phyloP scores from a whole-genome alignment of 352 stramenopile genomes.

The Phytophthora colocasiae region DNA sequence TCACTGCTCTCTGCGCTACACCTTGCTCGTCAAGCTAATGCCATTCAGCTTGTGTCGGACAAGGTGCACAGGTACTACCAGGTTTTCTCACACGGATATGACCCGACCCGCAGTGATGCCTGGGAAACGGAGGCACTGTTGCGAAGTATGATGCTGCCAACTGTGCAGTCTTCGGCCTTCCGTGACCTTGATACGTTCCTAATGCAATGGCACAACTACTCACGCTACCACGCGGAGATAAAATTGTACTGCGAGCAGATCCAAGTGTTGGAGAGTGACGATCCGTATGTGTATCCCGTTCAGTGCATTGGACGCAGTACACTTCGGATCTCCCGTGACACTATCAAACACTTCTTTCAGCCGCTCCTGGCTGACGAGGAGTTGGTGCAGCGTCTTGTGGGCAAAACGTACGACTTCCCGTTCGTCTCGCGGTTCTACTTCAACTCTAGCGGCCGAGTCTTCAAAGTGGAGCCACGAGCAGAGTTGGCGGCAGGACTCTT shows the following conservation, averaged over 20 bases:
- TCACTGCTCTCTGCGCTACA: conserved; percentile 52
- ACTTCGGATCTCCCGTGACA: conserved; percentile 69
- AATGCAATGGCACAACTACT: conserved; percentile 68
- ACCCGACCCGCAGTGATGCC: conserved; percentile 37
- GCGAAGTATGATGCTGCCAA: conserved; percentile 54
- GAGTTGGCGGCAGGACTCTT: conserved; percentile 61
- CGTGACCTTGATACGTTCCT: conserved; percentile 59
- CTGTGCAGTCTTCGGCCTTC: conserved; percentile 64
- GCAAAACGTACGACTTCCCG: conserved; percentile 62
- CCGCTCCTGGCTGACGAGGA: conserved; percentile 58
- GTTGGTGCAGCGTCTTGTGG: conserved; percentile 71
- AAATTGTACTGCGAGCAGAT: conserved; percentile 41
- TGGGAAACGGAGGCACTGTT: conserved; percentile 44
- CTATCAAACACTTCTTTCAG: conserved; percentile 72
- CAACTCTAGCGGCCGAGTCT: conserved; percentile 54
- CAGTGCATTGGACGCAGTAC: conserved; percentile 50
- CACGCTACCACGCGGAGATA: conserved; percentile 61
- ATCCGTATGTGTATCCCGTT: conserved; percentile 43
- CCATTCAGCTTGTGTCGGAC: conserved; percentile 40
- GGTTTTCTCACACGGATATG: conserved; percentile 54
- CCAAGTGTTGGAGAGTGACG: conserved; percentile 44
- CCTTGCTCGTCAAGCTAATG: conserved; percentile 53
- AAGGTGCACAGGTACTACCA: conserved; percentile 61
- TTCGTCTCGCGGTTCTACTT: conserved; percentile 69
- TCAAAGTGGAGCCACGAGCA: conserved; percentile 57